phyloP scores from a whole-genome alignment of 805 yeast genomes.

The Lachancea waltii region DNA sequence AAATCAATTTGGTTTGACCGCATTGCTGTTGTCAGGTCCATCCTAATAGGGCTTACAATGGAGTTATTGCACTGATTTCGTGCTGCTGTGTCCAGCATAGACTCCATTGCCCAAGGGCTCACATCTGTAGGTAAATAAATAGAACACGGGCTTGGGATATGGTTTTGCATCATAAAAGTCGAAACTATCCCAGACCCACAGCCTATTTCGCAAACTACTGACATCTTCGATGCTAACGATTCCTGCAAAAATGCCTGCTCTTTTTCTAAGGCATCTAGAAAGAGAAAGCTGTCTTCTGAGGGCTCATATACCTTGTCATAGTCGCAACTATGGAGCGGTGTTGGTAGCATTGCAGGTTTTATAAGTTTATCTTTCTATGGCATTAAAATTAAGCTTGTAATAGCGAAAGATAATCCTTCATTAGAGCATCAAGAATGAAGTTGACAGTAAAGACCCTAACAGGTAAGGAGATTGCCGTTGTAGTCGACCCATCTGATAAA shows the following conservation, averaged over 20 bases:
- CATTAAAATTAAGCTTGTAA: neutral
- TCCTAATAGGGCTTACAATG: slow-evolving; percentile 46
- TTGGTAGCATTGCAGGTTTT: slow-evolving; percentile 55
- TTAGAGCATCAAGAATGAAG: slow-evolving; percentile 9
- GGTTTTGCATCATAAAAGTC: slow-evolving; percentile 56
- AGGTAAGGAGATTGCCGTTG: slow-evolving; percentile 34
- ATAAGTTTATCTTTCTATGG: neutral
- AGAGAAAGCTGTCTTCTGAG: slow-evolving; percentile 82
- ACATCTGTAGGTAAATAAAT: slow-evolving; percentile 68
- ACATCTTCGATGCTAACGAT: slow-evolving; percentile 31
- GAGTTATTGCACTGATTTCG: slow-evolving; percentile 26
- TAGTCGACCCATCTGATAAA: slow-evolving; percentile 31
- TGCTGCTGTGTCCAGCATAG: slow-evolving; percentile 42
- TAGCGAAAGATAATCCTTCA: neutral
- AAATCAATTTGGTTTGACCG: slow-evolving; percentile 50
- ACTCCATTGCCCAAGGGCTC: slow-evolving; percentile 66
- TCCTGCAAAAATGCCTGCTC: slow-evolving; percentile 37
- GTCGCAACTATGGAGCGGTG: slow-evolving; percentile 62
- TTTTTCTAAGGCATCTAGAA: slow-evolving; percentile 72
- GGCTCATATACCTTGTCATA: slow-evolving; percentile 86
- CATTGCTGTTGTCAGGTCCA: slow-evolving; percentile 50
- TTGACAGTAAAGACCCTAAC: slow-evolving; percentile 30
- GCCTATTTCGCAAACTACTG: slow-evolving; percentile 77
- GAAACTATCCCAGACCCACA: slow-evolving; percentile 89
- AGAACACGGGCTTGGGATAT: slow-evolving; percentile 38